Evolutionary conservation across 163 green algal species (phyloP).

Genomic region (Chloromonas sp.): DNA sequence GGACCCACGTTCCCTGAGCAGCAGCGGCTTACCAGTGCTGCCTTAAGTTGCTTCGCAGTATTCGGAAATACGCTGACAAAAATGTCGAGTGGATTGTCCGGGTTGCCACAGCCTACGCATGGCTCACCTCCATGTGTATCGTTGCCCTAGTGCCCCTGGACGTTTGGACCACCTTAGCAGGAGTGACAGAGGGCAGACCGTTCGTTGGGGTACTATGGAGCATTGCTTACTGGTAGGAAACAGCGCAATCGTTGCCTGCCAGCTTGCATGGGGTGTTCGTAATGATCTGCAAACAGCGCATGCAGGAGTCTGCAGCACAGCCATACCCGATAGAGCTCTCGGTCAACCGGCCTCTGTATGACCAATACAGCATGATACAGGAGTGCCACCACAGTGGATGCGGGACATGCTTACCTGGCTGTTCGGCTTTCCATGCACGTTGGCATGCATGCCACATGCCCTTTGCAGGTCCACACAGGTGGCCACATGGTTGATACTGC

Average conservation of each 20-base stretch:
- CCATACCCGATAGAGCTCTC: too few relatives aligned
- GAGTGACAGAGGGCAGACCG: background rate
- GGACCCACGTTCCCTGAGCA: background rate
- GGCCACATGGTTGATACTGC: slow-evolving; percentile 44
- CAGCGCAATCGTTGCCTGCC: too few relatives aligned
- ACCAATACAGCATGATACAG: too few relatives aligned
- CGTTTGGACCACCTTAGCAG: slow-evolving; percentile 26
- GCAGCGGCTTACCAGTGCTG: background rate
- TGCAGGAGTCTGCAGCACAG: too few relatives aligned
- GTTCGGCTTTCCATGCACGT: too few relatives aligned
- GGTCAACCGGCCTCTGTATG: too few relatives aligned
- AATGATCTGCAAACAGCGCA: too few relatives aligned
- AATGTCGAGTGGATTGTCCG: slow-evolving; percentile 30
- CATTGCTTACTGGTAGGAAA: slow-evolving; percentile 40
- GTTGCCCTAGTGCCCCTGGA: slow-evolving; percentile 41
- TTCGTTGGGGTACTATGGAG: slow-evolving; percentile 34
- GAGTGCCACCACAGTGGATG: too few relatives aligned
- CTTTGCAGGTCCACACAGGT: slow-evolving; percentile 33
- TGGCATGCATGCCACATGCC: background rate
- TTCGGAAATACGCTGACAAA: slow-evolving; percentile 34
- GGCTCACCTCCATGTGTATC: slow-evolving; percentile 36
- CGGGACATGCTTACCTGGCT: too few relatives aligned
- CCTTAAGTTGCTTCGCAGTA: slow-evolving; percentile 15
- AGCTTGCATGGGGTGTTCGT: too few relatives aligned
- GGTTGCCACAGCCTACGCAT: slow-evolving; percentile 40